phyloP scores from a whole-genome alignment of 2,329 filamentous ascomycete genomes.

The Fusarium nematophilum region DNA sequence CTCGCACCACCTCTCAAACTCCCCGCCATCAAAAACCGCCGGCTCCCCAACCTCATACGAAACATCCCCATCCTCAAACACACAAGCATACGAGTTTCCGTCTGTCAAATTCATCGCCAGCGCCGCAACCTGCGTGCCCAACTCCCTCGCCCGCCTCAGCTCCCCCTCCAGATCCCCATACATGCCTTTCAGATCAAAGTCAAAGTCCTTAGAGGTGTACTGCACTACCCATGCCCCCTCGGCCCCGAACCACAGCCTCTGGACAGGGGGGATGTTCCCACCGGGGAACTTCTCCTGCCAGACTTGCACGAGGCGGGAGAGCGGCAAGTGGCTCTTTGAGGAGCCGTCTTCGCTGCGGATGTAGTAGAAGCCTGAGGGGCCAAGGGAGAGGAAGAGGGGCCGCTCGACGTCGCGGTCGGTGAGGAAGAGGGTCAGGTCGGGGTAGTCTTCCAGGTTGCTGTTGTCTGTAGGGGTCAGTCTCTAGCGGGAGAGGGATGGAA shows the following conservation, averaged over 20 bases:
- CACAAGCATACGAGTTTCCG: slow-evolving; percentile 21
- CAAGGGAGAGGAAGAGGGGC: slow-evolving; percentile 35
- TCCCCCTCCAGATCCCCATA: slow-evolving; percentile 16
- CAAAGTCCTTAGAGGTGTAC: slow-evolving; percentile 30
- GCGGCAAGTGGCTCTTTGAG: no score
- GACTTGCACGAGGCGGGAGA: no score
- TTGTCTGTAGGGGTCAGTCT: slow-evolving; percentile 12
- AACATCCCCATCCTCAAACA: slow-evolving; percentile 29
- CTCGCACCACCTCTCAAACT: slow-evolving; percentile 34
- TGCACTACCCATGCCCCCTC: slow-evolving; percentile 37
- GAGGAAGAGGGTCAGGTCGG: slow-evolving; percentile 27
- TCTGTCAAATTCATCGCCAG: slow-evolving; percentile 32
- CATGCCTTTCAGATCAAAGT: slow-evolving; percentile 29
- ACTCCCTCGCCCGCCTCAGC: slow-evolving; percentile 4
- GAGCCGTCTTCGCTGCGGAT: slow-evolving; percentile 25
- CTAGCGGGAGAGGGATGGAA: no score
- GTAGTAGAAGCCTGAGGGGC: slow-evolving; percentile 30
- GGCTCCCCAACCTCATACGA: slow-evolving; percentile 14
- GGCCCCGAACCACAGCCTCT: slow-evolving; percentile 38
- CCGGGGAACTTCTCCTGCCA: slow-evolving; percentile 34
- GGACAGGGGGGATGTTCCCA: slow-evolving; percentile 3
- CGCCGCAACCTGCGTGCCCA: slow-evolving; percentile 16
- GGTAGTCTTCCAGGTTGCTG: slow-evolving; percentile 34
- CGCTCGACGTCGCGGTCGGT: slow-evolving; percentile 35
- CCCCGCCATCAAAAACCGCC: slow-evolving; percentile 13